Percentiles rank a stretch among this genome's conserved stretches.
Conservation (phyloP, 495 filamentous ascomycete species). For the Aspergillus olivimuriae region DNA sequence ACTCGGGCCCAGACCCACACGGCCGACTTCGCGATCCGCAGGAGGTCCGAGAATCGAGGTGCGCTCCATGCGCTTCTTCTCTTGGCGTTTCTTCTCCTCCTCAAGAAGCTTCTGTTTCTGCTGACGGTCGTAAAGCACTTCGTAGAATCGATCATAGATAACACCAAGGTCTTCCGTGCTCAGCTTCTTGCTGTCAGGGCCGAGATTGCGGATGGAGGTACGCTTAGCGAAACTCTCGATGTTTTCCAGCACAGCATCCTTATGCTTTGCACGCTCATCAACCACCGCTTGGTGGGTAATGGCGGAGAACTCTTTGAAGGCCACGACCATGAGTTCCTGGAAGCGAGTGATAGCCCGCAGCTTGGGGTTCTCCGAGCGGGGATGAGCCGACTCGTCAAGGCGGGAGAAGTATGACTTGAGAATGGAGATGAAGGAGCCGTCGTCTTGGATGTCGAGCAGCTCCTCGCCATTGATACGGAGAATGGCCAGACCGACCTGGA, state of each 20-base stretch:
- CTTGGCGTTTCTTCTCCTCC: constrained; percentile 58
- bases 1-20: constrained; percentile 85
- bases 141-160: constrained; percentile 90
- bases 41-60: constrained; percentile 36
- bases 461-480: constrained; percentile 97
- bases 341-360: constrained; percentile 88
- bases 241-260: constrained; percentile 82
- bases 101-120: constrained; percentile 72
- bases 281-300: constrained; percentile 90
- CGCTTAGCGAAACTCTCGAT: constrained; percentile 97
- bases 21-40: constrained; percentile 49
- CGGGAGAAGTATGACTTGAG: constrained; percentile 91
- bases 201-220: constrained; percentile 91
- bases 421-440: constrained; percentile 94
- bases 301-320: constrained; percentile 93
- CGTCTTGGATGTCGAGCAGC: constrained; percentile 88
- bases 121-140: constrained; percentile 82
- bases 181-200: constrained; percentile 87
- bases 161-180: constrained; percentile 77
- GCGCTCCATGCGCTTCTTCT: constrained; percentile 49
- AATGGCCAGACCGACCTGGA: constrained; percentile 93
- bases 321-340: constrained; percentile 97
- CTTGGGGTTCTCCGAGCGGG: constrained; percentile 88
- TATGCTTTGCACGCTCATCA: constrained; percentile 85
- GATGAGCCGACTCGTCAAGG: constrained; percentile 92